Conservation (phyloP, 2,329 filamentous ascomycete genomes). For the Trichoderma brevicompactum region DNA sequence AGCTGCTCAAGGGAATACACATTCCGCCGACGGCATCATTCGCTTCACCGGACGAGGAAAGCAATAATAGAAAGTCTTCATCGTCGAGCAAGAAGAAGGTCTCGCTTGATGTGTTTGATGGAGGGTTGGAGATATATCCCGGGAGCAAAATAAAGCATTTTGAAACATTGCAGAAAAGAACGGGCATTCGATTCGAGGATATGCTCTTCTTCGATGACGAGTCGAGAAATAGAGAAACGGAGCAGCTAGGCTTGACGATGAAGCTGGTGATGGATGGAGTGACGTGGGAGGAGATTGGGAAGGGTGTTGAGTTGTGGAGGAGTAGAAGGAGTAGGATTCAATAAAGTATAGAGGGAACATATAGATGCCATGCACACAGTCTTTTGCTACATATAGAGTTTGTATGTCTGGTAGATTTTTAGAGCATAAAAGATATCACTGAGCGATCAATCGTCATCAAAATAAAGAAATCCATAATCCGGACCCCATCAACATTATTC, state of each 20-base stretch:
- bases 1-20: slow-evolving; percentile 78
- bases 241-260: slow-evolving; percentile 80
- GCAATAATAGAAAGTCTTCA: not conserved
- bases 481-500: not conserved
- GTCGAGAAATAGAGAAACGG: slow-evolving; percentile 80
- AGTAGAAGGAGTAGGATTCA: slow-evolving; percentile 57
- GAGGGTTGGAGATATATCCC: slow-evolving; percentile 70
- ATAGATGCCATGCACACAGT: no score
- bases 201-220: slow-evolving; percentile 98
- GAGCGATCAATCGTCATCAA: slow-evolving; percentile 17
- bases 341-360: not conserved
- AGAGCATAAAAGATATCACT: not conserved
- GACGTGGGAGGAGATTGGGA: slow-evolving; percentile 75
- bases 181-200: slow-evolving; percentile 73
- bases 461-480: not conserved
- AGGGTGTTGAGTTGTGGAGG: slow-evolving; percentile 81
- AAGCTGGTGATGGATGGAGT: slow-evolving; percentile 80
- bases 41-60: slow-evolving; percentile 1
- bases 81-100: slow-evolving; percentile 29
- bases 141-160: slow-evolving; percentile 88
- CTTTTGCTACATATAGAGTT: no score
- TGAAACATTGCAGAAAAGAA: slow-evolving; percentile 69
- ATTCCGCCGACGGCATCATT: slow-evolving; percentile 46
- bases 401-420: not conserved
- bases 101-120: slow-evolving; percentile 64